Percentiles rank a stretch among this genome's conserved stretches.
Evolutionary conservation across 495 filamentous ascomycete genomes (phyloP).

Genomic region (Penicillium dipodomyicola): DNA sequence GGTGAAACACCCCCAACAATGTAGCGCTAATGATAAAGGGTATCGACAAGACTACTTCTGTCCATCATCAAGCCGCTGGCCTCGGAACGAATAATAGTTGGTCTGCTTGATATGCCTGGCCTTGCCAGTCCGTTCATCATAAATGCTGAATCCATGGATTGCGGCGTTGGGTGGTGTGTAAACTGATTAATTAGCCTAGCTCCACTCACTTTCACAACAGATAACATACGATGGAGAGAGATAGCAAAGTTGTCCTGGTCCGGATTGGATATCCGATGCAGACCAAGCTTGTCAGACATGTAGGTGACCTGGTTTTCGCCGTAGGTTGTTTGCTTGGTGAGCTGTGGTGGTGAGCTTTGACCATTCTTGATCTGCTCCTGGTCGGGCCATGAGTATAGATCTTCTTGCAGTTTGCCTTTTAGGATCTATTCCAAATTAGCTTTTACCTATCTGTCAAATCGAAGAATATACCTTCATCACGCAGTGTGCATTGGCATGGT

Average conservation of each 20-base stretch:
- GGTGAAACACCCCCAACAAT: not conserved
- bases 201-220: not conserved
- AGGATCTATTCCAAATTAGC: conserved; percentile 52
- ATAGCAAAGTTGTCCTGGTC: conserved; percentile 70
- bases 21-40: not conserved
- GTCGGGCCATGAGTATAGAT: conserved; percentile 72
- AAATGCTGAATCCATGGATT: conserved; percentile 68
- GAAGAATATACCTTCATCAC: conserved; percentile 53
- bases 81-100: conserved; percentile 53
- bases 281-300: conserved; percentile 79
- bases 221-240: conserved; percentile 72
- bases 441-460: too few relatives aligned
- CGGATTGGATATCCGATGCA: conserved; percentile 79
- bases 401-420: conserved; percentile 73
- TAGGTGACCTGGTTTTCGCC: conserved; percentile 70
- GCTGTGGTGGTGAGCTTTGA: conserved; percentile 46
- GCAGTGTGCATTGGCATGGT: conserved; percentile 83
- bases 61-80: conserved; percentile 23
- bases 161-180: conserved; percentile 91
- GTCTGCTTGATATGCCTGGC: conserved; percentile 65
- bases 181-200: conserved; percentile 46
- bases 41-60: not conserved
- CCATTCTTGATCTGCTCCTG: conserved; percentile 43
- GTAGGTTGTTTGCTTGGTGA: conserved; percentile 48
- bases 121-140: conserved; percentile 68